phyloP scores from a whole-genome alignment of 2,329 filamentous ascomycete genomes.

The Reticulascus tulasneorum region DNA sequence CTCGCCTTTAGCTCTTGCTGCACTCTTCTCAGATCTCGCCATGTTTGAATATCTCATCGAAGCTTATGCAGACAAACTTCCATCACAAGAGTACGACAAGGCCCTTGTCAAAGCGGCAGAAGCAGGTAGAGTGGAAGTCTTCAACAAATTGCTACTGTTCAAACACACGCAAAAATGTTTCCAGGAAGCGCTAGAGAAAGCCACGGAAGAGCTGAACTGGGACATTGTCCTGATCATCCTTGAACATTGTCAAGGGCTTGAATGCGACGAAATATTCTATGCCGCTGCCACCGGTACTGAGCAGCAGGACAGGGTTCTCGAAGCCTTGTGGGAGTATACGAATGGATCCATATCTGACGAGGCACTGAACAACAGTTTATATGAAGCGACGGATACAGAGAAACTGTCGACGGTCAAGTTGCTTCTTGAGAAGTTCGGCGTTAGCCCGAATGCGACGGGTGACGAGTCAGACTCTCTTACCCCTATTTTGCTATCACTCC shows the following conservation, averaged over 20 bases:
- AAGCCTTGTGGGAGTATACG: conserved; percentile 33
- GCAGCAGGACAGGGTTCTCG: conserved; percentile 29
- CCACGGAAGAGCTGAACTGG: conserved; percentile 30
- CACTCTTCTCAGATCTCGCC: conserved; percentile 30
- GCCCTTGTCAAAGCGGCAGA: conserved; percentile 34
- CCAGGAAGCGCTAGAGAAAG: conserved; percentile 28
- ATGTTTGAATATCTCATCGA: conserved; percentile 38
- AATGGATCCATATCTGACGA: conserved; percentile 25
- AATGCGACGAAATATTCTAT: conserved; percentile 31
- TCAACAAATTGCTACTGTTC: conserved; percentile 33
- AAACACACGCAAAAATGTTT: conserved; percentile 25
- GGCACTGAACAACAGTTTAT: conserved; percentile 29
- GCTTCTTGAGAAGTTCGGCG: conserved; percentile 27
- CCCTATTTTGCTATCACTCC: too few species aligned
- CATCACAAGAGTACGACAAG: conserved; percentile 32
- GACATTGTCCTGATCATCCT: conserved; percentile 31
- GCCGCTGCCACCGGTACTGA: conserved; percentile 27
- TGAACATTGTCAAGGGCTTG: conserved; percentile 24
- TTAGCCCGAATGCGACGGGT: conserved; percentile 33
- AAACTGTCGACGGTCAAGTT: conserved; percentile 31
- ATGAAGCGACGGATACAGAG: conserved; percentile 34
- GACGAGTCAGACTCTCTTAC: conserved; percentile 33
- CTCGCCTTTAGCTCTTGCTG: conserved; percentile 33
- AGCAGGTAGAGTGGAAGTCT: conserved; percentile 32
- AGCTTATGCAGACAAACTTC: conserved; percentile 33